Conservation (phyloP, 1,284 basidiomycete genomes). For the Austroboletus niveus region DNA sequence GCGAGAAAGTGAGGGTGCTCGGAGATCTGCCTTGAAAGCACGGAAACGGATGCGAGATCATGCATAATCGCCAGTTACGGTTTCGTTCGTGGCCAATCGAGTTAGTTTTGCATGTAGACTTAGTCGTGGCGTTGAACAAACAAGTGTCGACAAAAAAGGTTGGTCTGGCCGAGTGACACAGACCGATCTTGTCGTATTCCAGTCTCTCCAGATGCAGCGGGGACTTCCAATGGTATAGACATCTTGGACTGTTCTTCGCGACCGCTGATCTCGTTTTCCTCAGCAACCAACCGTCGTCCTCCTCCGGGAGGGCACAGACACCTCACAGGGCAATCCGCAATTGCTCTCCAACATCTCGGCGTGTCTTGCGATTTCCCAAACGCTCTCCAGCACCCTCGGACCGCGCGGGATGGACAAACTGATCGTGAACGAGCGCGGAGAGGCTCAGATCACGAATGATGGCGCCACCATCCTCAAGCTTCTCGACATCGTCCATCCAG, state of each 20-base stretch:
- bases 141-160: slow-evolving; percentile 12
- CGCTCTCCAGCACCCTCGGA: slow-evolving; percentile 92
- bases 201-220: slow-evolving; percentile 60
- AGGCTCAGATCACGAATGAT: slow-evolving; percentile 98
- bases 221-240: slow-evolving; percentile 62
- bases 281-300: slow-evolving; percentile 96
- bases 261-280: slow-evolving; percentile 17
- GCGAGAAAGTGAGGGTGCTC: slow-evolving; percentile 47
- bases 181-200: slow-evolving; percentile 5
- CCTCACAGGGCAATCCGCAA: slow-evolving; percentile 93
- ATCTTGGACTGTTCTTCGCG: not conserved
- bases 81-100: not conserved
- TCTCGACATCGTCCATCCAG: slow-evolving; percentile 96
- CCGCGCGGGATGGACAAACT: slow-evolving; percentile 99
- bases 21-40: slow-evolving; percentile 38
- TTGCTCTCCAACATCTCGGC: slow-evolving; percentile 95
- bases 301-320: slow-evolving; percentile 93
- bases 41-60: slow-evolving; percentile 24
- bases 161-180: not conserved
- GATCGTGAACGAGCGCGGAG: slow-evolving; percentile 87
- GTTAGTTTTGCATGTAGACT: too few species aligned
- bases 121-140: slow-evolving; percentile 7
- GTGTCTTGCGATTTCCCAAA: slow-evolving; percentile 88
- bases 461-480: slow-evolving; percentile 97
- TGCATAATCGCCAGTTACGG: not conserved